A percentile compares a stretch with the other conserved stretches of the same genome.
phyloP scores from a whole-genome alignment of 1,284 basidiomycete species.

The Nidula niveotomentosa region DNA sequence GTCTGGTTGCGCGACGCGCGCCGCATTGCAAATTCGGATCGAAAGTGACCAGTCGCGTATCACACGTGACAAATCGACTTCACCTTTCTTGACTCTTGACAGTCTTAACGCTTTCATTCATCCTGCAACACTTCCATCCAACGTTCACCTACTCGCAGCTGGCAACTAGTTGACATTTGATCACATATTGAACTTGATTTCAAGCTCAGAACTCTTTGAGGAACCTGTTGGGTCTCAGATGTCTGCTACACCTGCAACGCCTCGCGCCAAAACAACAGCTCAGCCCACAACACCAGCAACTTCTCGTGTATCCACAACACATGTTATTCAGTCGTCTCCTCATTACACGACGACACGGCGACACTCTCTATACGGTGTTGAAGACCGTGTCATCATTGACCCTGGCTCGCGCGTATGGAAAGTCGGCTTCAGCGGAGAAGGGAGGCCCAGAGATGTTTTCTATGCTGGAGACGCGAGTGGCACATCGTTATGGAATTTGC shows the following conservation, averaged over 20 bases:
- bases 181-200: too few species aligned
- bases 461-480: slow-evolving; percentile 44
- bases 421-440: slow-evolving; percentile 88
- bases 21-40: too few species aligned
- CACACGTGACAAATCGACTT: too few species aligned
- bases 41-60: too few species aligned
- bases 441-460: slow-evolving; percentile 78
- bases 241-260: slow-evolving; percentile 43
- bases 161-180: too few species aligned
- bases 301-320: slow-evolving; percentile 43
- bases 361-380: slow-evolving; percentile 82
- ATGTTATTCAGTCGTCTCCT: slow-evolving; percentile 64
- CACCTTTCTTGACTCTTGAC: too few species aligned
- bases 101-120: too few species aligned
- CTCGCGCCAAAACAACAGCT: slow-evolving; percentile 37
- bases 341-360: slow-evolving; percentile 77
- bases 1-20: too few species aligned
- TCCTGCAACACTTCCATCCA: too few species aligned
- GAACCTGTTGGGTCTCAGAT: slow-evolving; percentile 14
- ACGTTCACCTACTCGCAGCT: too few species aligned
- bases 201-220: too few species aligned
- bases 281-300: slow-evolving; percentile 51
- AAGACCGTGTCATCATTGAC: slow-evolving; percentile 84
- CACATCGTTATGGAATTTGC: slow-evolving; percentile 58
- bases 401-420: slow-evolving; percentile 86